phyloP scores from a whole-genome alignment of 495 filamentous ascomycete genomes.

The Bombardia bombarda region DNA sequence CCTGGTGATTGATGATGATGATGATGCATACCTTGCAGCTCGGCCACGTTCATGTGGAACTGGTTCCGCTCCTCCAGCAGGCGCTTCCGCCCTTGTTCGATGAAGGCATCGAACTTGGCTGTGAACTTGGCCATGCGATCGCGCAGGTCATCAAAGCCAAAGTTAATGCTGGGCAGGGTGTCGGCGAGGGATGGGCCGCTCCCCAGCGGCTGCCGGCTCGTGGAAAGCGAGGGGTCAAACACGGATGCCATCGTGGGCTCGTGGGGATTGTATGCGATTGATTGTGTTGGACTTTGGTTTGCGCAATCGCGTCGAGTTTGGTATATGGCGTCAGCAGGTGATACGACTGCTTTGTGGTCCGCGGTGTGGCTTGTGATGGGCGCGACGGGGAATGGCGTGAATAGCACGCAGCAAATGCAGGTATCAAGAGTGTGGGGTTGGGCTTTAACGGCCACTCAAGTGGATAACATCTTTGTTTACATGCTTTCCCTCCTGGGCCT shows the following conservation, averaged over 20 bases:
- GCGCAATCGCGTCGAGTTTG: too few relatives aligned
- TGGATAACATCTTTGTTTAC: conserved; percentile 21
- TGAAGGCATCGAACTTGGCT: conserved; percentile 84
- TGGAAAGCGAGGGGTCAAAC: conserved; percentile 72
- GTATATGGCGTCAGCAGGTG: too few relatives aligned
- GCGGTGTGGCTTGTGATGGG: too few relatives aligned
- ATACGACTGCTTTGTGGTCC: too few relatives aligned
- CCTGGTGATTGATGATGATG: neutral
- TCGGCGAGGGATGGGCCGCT: conserved; percentile 57
- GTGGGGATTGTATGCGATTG: too few relatives aligned
- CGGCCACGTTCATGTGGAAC: conserved; percentile 81
- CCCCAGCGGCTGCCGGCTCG: conserved; percentile 59
- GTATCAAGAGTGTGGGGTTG: neutral
- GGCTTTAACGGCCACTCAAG: too few relatives aligned
- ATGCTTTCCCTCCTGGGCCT: conserved; percentile 9
- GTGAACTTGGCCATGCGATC: conserved; percentile 94
- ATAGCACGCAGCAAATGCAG: too few relatives aligned
- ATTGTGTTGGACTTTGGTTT: too few relatives aligned
- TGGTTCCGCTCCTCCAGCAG: conserved; percentile 90
- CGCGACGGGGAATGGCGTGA: too few relatives aligned
- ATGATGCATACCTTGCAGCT: conserved; percentile 64
- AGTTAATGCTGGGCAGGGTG: conserved; percentile 81
- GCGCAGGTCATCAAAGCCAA: conserved; percentile 92
- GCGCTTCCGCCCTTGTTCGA: conserved; percentile 79
- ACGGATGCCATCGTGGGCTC: conserved; percentile 48